phyloP scores from a whole-genome alignment of 768 basidiomycete genomes.

The Lentinula guzmanii region DNA sequence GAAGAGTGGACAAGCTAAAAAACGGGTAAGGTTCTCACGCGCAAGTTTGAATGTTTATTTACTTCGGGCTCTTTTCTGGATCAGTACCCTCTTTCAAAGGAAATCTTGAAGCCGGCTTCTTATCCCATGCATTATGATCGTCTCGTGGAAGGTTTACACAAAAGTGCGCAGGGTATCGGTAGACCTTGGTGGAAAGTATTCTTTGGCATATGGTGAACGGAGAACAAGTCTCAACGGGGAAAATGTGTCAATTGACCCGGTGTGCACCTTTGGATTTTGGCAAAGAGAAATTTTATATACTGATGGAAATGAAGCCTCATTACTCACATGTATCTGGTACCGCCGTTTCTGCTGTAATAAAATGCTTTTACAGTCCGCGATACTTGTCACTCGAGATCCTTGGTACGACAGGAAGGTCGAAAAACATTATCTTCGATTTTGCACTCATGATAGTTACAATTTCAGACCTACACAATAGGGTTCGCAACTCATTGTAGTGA shows the following conservation, averaged over 20 bases:
- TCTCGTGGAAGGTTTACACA: slow-evolving; percentile 67
- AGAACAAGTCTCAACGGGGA: neutral
- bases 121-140: slow-evolving; percentile 70
- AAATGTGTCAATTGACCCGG: neutral
- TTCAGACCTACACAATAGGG: too few species aligned
- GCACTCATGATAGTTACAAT: too few species aligned
- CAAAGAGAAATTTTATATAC: neutral
- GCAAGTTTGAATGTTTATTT: slow-evolving; percentile 12
- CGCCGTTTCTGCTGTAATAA: neutral
- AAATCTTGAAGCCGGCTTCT: slow-evolving; percentile 62
- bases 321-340: neutral
- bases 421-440: too few species aligned
- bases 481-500: too few species aligned
- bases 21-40: slow-evolving; percentile 48
- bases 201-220: slow-evolving; percentile 59
- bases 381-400: too few species aligned
- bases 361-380: too few species aligned
- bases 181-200: slow-evolving; percentile 84
- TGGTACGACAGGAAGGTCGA: too few species aligned
- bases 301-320: neutral
- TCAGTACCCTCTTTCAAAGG: slow-evolving; percentile 64
- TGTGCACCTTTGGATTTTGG: neutral
- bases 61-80: slow-evolving; percentile 13
- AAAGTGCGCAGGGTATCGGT: slow-evolving; percentile 69
- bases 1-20: slow-evolving; percentile 46